These are phyloP conservation scores for Aspergillus sp. DNA, from an alignment of 2,329 filamentous ascomycete species.

Conservation along the genomic window DNA sequence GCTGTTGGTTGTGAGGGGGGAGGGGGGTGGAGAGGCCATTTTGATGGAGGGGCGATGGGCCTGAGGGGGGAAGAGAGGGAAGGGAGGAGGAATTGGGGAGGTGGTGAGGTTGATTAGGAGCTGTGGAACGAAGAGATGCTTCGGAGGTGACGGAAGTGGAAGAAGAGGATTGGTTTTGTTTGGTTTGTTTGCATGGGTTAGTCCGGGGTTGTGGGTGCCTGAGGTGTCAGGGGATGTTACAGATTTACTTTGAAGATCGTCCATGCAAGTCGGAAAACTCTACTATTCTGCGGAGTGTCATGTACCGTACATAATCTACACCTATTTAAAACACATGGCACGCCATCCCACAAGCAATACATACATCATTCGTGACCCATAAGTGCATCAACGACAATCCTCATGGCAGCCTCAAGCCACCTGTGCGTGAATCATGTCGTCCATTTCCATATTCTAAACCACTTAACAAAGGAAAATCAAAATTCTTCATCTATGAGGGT, in stretches of 20 bases:
- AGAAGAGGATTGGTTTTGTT: background rate
- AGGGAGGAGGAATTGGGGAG: background rate
- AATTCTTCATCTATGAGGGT: conserved; percentile 1
- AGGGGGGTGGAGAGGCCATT: conserved; percentile 17
- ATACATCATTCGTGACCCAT: conserved; percentile 19
- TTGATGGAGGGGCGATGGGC: background rate
- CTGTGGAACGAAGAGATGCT: no score
- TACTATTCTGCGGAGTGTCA: background rate
- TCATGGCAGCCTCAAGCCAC: background rate
- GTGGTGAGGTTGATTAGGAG: background rate
- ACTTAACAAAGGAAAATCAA: conserved; percentile 1
- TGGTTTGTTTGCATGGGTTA: background rate
- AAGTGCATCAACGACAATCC: conserved; percentile 5
- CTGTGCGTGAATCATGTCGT: background rate
- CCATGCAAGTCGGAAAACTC: background rate
- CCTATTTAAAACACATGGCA: background rate
- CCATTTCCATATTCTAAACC: conserved; percentile 1
- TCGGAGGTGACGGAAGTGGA: conserved; percentile 5
- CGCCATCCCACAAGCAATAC: conserved; percentile 8
- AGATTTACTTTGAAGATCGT: background rate
- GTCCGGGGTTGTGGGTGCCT: background rate
- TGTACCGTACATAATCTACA: conserved; percentile 4
- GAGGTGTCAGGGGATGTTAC: background rate
- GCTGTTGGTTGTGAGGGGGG: conserved; percentile 4
- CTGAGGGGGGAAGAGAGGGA: background rate